Base-by-base conservation (phyloP, 345 rosid genomes). In the Pugionium cornutum region DNA sequence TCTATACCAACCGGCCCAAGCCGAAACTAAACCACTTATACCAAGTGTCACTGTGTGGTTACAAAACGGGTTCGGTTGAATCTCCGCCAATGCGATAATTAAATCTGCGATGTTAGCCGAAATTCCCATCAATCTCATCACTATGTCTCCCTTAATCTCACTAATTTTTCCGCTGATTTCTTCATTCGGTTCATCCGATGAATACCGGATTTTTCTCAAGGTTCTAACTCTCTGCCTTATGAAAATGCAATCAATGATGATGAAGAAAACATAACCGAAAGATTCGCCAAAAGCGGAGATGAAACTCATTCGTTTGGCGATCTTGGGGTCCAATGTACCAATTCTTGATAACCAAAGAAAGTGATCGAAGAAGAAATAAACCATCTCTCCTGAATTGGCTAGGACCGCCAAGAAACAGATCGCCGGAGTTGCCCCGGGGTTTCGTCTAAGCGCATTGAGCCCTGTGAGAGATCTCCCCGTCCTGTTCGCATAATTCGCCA, bases 1-100 rank as follows among this genome's bases (percentile, higher is more conserved):
- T 57, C 99, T 82, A 58, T 94, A 94, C 97, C 99, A 94, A 49
- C 99, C 99, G 3, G 97, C 82, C 99, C 99, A 94, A 1, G 99
- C 95, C 33, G 99, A 90, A 53, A 94, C 99, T 72, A 90, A 75
- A 7, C 99, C 97, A 40, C 97, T 88, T 50, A 94, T 81, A 3
- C 96, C 95, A 4, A 90, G 86, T 39, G 91, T 80, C 43, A 90
- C 66, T 5, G 82, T 41, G 39, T 94, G 91, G 75, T 81, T 83
- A 64, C 99, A 94, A 34, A 88, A 85, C 1, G 96, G 97, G 56
- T 94, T 90, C 0, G 99, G 99, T 52, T 94, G 82, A 6, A 90
- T 83, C 4, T 90, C 97, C 0, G 99, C 97, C 42, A 88, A 6
- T 29, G 85, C 97, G 40, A 94, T 94, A 1, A 88, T 52, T 72